Evolutionary conservation across 2,329 filamentous ascomycete genomes (phyloP), one percentile per base, ranked within the genome.

Genomic region (Epichloe hybrida): DNA sequence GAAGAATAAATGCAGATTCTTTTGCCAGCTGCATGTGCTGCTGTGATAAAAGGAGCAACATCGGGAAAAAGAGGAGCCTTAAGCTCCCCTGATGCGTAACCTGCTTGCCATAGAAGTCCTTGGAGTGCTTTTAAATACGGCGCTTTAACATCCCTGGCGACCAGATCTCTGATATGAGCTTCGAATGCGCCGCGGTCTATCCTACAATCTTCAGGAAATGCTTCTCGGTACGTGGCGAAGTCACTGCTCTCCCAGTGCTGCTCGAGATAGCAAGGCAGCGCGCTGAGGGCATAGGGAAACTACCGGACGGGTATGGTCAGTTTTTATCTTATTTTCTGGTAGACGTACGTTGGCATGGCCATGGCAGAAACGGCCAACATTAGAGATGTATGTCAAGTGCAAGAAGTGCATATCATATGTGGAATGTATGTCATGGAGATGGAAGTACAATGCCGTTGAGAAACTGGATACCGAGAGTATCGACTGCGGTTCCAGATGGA

Each of bases 71-170:
- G 72, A 9, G 84, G 83, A 27, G 86, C 86, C 54, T 77, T 76
- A 55, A 91, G 76, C 54, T 80, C 73, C 73, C 49, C 85, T 48
- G 75, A 77, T 53, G 74, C 72, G 68, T 91, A 93, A 53, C 87
- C 87, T 39, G 75, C 75, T 60, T 81, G 72, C 86, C 86, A 93
- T 40, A 93, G 75, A 59, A 86, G 81, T 58, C 87, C 84, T 69
- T 93, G 86, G 42, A 91, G 78, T 52, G 79, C 79, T 70, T 93
- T 93, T 55, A 90, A 73, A 66, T 88, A 89, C 41, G 84, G 71
- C 53, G 81, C 74, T 68, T 91, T 93, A 61, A 88, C 74, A 63
- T 93, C 86, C 55, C 75, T 76, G 53, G 73, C 70, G 59, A 87
- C 83, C 55, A 91, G 75, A 60, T 88, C 81, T 56, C 76, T 70